Evolutionary conservation across 805 yeast genomes (phyloP), one percentile per base, ranked within the genome.

Genomic region (Saccharomyces paradoxus): DNA sequence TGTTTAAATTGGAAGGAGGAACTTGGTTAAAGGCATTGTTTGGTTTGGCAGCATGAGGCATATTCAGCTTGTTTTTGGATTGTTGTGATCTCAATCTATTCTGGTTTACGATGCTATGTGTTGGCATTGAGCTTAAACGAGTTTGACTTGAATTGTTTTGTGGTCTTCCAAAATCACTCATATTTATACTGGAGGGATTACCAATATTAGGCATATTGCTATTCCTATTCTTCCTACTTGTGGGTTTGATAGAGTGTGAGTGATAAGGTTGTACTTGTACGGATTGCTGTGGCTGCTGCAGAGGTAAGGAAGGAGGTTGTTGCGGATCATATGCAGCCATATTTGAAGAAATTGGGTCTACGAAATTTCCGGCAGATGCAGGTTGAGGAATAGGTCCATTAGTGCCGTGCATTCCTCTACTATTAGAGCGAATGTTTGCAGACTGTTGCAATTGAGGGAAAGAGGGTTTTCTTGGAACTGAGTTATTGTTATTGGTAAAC

Each of bases 151-250:
- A 57, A 47, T 51, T 48, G 12, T 56, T 54, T 26, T 59, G 51
- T 12, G 63, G 59, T 48, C 62, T 57, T 17, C 55, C 55, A 50
- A 57, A 56, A 41, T 57, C 58, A 48, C 53, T 54, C 53, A 52
- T 26, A 7, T 49, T 30, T 24, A 62, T 48, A 50, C 63, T 67
- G 0, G 72, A 68, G 9, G 72, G 68, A 54, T 61, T 63, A 14
- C 71, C 68, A 37, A 69, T 53, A n/a, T 56, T 57, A 17, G 68
- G 65, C 68, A 70, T 64, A 49, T 64, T 63, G 48, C 71, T 68
- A 30, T 60, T 57, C 61, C 73, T 68, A 51, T 70, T 69, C 52
- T 70, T 70, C 52, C 74, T 67, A 50, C 73, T 69, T 1, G 74
- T 69, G 44, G 72, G 65, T 55, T 66, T 64, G 52, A 67, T 60